Base-by-base conservation (phyloP, 2,329 filamentous ascomycete species). In the Fusarium veterinarium region DNA sequence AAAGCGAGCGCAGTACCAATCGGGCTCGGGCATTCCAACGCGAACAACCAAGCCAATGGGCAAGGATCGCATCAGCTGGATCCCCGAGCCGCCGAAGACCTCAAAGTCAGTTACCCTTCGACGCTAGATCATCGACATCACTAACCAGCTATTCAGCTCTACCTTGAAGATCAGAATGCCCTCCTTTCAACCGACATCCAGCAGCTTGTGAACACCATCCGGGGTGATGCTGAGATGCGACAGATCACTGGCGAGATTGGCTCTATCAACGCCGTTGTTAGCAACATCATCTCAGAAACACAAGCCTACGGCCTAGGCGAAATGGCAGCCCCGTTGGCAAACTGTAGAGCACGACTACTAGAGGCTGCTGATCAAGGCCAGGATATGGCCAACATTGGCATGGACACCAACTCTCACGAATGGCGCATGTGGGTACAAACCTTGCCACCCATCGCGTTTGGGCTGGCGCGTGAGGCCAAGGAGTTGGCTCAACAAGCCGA, bases 391-490 rank as follows among this genome's bases (percentile, higher is more conserved):
- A 86, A 81, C 40, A 81, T 86, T 6, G 87, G 86, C 52, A 82
- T 85, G 20, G 59, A 68, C 23, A 84, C 85, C 44, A 83, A 88
- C 51, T 85, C 87, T 60, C 83, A 86, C 67, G 86, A 89, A 71
- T 91, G 89, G 89, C 86, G 86, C 70, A 85, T 86, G 77, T 91
- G 92, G 85, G 91, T 88, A 60, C 91, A 92, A 80, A 91, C 89
- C 33, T 83, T 97, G 56, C 93, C 93, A 16, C 93, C 93, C 5
- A 91, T 96, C 74, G 93, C 93, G n/a, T 97, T 97, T 81, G 92
- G 94, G 81, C 92, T 95, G 79, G 94, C 93, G 11, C 88, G 92
- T 67, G 92, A 95, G 81, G 93, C 92, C 57, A 96, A 95, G 84
- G 93, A 93, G 79, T 83, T 94, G 67, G 81, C 81, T 30, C 83